Conservation (phyloP, 371 early-diverging fungal genomes). For the Mucor ambiguus region DNA sequence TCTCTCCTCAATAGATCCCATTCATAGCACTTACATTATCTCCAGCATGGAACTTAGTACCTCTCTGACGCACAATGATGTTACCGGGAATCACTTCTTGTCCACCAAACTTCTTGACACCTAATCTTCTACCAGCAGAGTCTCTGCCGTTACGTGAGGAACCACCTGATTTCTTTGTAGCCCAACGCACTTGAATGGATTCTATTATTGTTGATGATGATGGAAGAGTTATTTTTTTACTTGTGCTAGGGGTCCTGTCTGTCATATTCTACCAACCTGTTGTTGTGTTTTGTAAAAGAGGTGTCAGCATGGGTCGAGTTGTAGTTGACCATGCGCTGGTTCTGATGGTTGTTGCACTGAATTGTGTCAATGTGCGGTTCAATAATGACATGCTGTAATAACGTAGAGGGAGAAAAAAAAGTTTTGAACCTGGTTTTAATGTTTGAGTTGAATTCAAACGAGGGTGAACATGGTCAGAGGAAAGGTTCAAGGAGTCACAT, state of each 20-base stretch:
- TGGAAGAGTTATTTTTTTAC: not conserved
- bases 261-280: constrained; percentile 11
- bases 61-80: constrained; percentile 93
- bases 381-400: constrained; percentile 20
- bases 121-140: constrained; percentile 92
- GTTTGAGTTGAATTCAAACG: not conserved
- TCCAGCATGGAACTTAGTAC: constrained; percentile 90
- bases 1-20: not conserved
- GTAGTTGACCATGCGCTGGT: not conserved
- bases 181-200: constrained; percentile 77
- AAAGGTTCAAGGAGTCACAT: not conserved
- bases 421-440: constrained; percentile 13
- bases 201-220: constrained; percentile 7
- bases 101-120: constrained; percentile 90
- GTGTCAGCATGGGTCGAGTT: constrained; percentile 14
- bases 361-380: constrained; percentile 22
- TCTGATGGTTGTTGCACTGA: constrained; percentile 16
- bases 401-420: not conserved
- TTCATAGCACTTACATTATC: constrained; percentile 65
- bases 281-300: constrained; percentile 19
- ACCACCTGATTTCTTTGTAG: constrained; percentile 93
- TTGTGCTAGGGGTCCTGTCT: not conserved
- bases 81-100: constrained; percentile 85
- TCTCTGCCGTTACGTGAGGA: constrained; percentile 92
- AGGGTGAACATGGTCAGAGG: not conserved